Percentiles rank a stretch among this genome's conserved stretches.
phyloP scores from a whole-genome alignment of 305 asterid genomes.

The Fraxinus albicans region DNA sequence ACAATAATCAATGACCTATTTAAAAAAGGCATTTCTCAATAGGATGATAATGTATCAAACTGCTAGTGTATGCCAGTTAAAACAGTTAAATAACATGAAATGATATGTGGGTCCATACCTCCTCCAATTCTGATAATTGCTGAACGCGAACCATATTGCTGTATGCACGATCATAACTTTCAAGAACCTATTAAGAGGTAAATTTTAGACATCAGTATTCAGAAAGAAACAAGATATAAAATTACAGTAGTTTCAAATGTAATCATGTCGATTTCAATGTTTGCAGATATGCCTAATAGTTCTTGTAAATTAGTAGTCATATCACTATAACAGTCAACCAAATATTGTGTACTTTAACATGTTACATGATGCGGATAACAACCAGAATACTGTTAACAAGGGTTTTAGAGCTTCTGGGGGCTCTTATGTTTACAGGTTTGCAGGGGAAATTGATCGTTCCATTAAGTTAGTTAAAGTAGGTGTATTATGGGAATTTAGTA shows the following conservation, averaged over 20 bases:
- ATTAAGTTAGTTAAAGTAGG: background rate
- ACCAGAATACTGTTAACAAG: background rate
- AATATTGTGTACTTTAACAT: background rate
- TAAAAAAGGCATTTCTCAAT: constrained; percentile 28
- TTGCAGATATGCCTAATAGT: background rate
- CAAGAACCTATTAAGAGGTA: constrained; percentile 71
- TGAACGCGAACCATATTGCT: constrained; percentile 98
- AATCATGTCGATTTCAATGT: background rate
- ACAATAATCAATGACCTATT: constrained; percentile 89
- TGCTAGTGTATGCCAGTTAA: constrained; percentile 9
- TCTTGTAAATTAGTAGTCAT: background rate
- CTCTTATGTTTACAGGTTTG: background rate
- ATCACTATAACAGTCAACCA: background rate
- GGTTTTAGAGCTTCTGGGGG: background rate
- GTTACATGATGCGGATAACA: background rate
- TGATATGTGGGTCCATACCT: constrained; percentile 47
- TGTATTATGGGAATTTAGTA: background rate
- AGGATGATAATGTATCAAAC: constrained; percentile 19
- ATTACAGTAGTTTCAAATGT: background rate
- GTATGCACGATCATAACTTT: constrained; percentile 98
- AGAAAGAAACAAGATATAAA: constrained; percentile 11
- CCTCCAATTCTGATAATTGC: constrained; percentile 95
- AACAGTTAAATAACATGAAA: constrained; percentile 9
- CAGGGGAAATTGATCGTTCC: background rate
- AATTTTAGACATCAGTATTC: constrained; percentile 8